phyloP scores from a whole-genome alignment of 306 rosid genomes.

The barrel medic (Medicago truncatula) region MtrunA17r5.0-ANR NC_053043.1:20690501-20691000 shows the following conservation, averaged over 20 bases:
- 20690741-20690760: conserved; percentile 24
- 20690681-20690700: not conserved
- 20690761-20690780: conserved; percentile 24
- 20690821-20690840: conserved; percentile 79
- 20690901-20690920: conserved; percentile 4
- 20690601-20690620: not conserved
- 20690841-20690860: conserved; percentile 84
- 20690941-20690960: not conserved
- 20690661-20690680: not conserved
- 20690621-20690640: not conserved
- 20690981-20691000: too few relatives aligned
- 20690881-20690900: conserved; percentile 91
- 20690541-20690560: not conserved
- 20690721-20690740: not conserved
- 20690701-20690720: not conserved
- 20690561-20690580: not conserved
- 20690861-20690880: conserved; percentile 89
- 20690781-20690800: conserved; percentile 14
- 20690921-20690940: not conserved
- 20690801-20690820: conserved; percentile 61
- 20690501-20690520: not conserved
- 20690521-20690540: not conserved
- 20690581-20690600: not conserved
- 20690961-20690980: not conserved
- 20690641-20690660: conserved; percentile 2